Conservation (phyloP, 768 basidiomycete genomes). For the Hortiboletus campestris region DNA sequence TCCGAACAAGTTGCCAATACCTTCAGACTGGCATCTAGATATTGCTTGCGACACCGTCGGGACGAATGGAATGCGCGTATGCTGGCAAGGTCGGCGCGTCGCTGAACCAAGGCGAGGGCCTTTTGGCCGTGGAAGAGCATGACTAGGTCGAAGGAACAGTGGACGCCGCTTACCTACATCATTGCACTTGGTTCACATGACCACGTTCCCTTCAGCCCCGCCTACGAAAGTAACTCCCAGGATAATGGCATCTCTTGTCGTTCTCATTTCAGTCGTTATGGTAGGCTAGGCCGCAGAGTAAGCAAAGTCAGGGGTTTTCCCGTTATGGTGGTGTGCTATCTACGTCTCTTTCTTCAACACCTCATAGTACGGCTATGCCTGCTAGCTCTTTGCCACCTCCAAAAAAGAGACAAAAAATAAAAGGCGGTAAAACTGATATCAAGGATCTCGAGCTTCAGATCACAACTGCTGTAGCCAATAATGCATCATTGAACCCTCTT, state of each 20-base stretch:
- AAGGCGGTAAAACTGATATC: slow-evolving; percentile 26
- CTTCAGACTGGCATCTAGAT: slow-evolving; percentile 43
- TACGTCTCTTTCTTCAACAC: neutral
- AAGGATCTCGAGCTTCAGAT: slow-evolving; percentile 56
- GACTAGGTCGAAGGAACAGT: neutral
- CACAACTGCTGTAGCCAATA: slow-evolving; percentile 48
- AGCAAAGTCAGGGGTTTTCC: slow-evolving; percentile 3
- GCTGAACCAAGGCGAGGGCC: slow-evolving; percentile 1
- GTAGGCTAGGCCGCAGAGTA: too few species aligned
- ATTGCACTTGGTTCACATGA: neutral
- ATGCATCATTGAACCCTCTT: slow-evolving; percentile 72
- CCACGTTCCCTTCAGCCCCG: too few species aligned
- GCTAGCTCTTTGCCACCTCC: slow-evolving; percentile 50
- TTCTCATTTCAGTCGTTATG: too few species aligned
- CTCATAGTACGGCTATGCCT: slow-evolving; percentile 17
- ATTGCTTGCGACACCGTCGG: slow-evolving; percentile 32
- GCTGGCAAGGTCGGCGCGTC: neutral
- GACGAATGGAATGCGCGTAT: slow-evolving; percentile 43
- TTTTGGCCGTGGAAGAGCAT: slow-evolving; percentile 18
- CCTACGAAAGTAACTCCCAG: too few species aligned
- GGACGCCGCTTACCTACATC: neutral
- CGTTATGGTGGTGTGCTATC: neutral
- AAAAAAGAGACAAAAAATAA: slow-evolving; percentile 50
- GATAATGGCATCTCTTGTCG: too few species aligned
- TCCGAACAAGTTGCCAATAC: slow-evolving; percentile 27